Conservation (phyloP, 306 rosid species). For the Begonia peltatifolia region DNA sequence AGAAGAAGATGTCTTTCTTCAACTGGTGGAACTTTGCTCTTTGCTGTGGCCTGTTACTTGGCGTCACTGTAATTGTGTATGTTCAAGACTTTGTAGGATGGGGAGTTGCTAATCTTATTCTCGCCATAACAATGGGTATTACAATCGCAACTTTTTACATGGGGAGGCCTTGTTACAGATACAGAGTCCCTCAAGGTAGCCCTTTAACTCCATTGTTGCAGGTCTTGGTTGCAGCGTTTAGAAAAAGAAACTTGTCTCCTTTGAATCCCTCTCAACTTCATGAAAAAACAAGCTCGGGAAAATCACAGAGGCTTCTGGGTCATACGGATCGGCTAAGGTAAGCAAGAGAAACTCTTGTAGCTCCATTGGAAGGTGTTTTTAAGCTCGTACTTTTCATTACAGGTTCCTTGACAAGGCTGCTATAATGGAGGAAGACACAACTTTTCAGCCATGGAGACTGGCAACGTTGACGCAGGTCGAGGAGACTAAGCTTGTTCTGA, state of each 20-base stretch:
- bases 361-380: neutral
- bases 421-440: neutral
- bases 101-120: neutral
- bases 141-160: neutral
- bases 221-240: neutral
- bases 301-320: neutral
- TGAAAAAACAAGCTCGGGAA: neutral
- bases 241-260: neutral
- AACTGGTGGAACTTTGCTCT: slow-evolving; percentile 68
- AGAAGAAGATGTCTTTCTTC: slow-evolving; percentile 71
- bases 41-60: neutral
- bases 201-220: neutral
- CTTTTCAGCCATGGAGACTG: slow-evolving; percentile 1
- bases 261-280: neutral
- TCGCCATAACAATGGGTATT: neutral
- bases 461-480: neutral
- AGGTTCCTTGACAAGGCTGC: slow-evolving; percentile 1
- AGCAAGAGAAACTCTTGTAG: neutral
- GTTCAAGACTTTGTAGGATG: neutral
- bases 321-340: neutral
- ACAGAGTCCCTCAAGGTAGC: neutral
- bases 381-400: neutral
- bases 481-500: neutral
- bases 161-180: neutral
- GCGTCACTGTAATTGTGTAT: slow-evolving; percentile 1